A percentile compares a stretch with the other conserved stretches of the same genome.
Evolutionary conservation across 805 yeast genomes (phyloP).

Genomic region (Kuraishia piskuri): DNA sequence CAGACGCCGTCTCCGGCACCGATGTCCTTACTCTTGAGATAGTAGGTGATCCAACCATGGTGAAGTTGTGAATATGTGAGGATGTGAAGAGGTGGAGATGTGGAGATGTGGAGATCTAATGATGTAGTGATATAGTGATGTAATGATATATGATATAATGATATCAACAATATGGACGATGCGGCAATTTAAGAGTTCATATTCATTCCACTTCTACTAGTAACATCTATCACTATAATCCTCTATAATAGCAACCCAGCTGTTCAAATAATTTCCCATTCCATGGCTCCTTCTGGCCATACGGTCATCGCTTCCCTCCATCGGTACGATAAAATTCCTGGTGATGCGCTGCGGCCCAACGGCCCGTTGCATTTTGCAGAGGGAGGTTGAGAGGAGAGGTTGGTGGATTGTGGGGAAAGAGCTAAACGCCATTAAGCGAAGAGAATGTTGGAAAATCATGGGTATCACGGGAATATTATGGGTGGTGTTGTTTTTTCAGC

Average conservation of each 20-base stretch:
- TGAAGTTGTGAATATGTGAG: constrained; percentile 7
- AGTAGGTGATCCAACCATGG: constrained; percentile 4
- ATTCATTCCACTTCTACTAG: no score
- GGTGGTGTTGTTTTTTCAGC: no score
- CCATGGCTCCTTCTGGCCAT: no score
- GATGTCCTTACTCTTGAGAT: constrained; percentile 45
- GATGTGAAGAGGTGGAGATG: no score
- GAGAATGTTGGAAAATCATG: background rate
- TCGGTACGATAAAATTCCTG: background rate
- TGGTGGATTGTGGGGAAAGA: no score
- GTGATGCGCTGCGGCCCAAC: background rate
- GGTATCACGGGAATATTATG: background rate
- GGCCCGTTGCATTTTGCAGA: background rate
- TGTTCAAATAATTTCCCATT: no score
- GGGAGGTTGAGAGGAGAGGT: background rate
- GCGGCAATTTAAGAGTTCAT: no score
- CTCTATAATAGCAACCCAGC: background rate
- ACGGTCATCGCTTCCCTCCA: background rate
- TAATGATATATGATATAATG: no score
- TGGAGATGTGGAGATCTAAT: constrained; percentile 4
- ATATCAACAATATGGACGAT: no score
- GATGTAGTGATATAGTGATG: no score
- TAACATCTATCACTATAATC: no score
- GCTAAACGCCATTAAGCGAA: no score
- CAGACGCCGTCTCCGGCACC: constrained; percentile 58